Evolutionary conservation across 1,284 basidiomycete genomes (phyloP), one percentile per base, ranked within the genome.

Genomic region (Spongiforma sp.): DNA sequence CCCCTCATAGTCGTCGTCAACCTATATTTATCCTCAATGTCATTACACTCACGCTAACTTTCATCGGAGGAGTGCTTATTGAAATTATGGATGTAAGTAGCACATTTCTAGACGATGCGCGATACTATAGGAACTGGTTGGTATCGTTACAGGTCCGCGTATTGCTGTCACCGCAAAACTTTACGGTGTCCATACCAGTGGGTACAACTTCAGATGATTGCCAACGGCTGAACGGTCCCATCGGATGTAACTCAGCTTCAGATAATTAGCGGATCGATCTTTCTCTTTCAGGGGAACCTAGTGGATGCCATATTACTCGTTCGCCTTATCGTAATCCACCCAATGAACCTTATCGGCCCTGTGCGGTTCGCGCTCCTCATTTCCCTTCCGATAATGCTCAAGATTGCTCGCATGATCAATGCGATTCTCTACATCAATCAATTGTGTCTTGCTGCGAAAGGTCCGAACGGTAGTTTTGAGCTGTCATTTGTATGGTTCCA

Each of bases 1-100:
- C 72, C 4, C 61, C 70, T 0, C 62, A 62, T 30, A 65, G 68
- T n/a, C 71, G 76, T 11, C 53, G 64, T 4, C 62, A 64, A 5
- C 70, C 68, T 1, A 74, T 76, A 32, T 76, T 78, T 33, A 65
- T 71, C 21, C 71, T 76, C 58, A 78, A 77, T 48, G 68, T 73
- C 2, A 17, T 69, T 7, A 61, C 41, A 24, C 59, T 77, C 32
- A 56, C 60, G 28, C 52, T 76, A 19, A 74, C 71, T n/a, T 74
- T 76, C 21, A 15, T 37, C 15, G 36, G 36, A 37, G 36, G 36
- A 37, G 36, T 37, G 36, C 36, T 37, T 37, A 9, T 15, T 37
- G 36, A 37, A 9, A 15, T 37, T 9, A 37, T 37, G 36, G 15
- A 37, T 15, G 36, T 37, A 37, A 37, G 36, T 15, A 15, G 10